phyloP scores from a whole-genome alignment of 495 filamentous ascomycete genomes.

The Cercophora sp. region DNA sequence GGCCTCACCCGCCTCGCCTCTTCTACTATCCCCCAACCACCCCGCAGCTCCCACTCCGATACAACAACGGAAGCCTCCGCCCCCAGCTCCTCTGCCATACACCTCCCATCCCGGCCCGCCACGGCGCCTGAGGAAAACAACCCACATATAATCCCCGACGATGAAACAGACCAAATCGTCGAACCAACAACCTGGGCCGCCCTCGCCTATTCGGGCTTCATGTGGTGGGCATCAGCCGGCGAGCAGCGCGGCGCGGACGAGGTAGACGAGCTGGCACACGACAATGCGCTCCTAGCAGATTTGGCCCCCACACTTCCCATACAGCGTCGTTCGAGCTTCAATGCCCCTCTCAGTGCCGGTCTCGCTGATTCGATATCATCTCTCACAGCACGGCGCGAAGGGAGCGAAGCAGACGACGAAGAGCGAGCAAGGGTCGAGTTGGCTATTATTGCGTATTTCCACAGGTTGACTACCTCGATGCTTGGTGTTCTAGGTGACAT shows the following conservation, averaged over 20 bases:
- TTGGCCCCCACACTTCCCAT: conserved; percentile 16
- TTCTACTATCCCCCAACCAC: conserved; percentile 17
- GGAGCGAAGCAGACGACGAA: conserved; percentile 17
- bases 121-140: conserved; percentile 19
- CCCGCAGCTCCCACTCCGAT: conserved; percentile 14
- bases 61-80: conserved; percentile 20
- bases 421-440: conserved; percentile 54
- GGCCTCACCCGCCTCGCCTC: conserved; percentile 54
- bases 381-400: conserved; percentile 26
- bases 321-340: conserved; percentile 29
- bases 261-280: conserved; percentile 46
- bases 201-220: conserved; percentile 84
- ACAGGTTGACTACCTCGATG: conserved; percentile 71
- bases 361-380: conserved; percentile 37
- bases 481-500: conserved; percentile 67
- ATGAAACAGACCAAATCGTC: conserved; percentile 53
- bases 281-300: conserved; percentile 45
- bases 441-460: conserved; percentile 86
- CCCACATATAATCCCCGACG: conserved; percentile 9
- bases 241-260: conserved; percentile 63
- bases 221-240: conserved; percentile 98
- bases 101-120: conserved; percentile 24
- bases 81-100: conserved; percentile 21
- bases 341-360: conserved; percentile 13
- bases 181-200: conserved; percentile 86